Evolutionary conservation across 495 filamentous ascomycete species (phyloP).

Genomic region (Podospora fimiseda): DNA sequence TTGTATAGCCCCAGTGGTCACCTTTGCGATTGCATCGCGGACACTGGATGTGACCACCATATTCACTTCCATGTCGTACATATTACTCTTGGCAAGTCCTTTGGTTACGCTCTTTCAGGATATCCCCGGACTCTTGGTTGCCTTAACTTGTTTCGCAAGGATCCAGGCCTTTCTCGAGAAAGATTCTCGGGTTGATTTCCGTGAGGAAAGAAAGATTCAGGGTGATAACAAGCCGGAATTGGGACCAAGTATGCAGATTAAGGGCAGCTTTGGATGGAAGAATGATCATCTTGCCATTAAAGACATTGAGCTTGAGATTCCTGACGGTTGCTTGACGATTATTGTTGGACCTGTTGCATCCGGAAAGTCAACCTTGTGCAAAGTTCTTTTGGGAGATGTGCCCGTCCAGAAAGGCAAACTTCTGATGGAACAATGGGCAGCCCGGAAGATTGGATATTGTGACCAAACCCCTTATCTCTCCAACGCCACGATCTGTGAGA

Average conservation of each 20-base stretch:
- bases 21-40: conserved; percentile 36
- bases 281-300: conserved; percentile 28
- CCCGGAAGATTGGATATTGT: conserved; percentile 32
- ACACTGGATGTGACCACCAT: conserved; percentile 45
- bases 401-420: conserved; percentile 25
- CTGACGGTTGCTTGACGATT: conserved; percentile 26
- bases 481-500: conserved; percentile 37
- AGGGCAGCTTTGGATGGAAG: conserved; percentile 38
- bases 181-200: conserved; percentile 18
- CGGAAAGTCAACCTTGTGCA: conserved; percentile 39
- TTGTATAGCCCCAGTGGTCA: conserved; percentile 36
- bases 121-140: conserved; percentile 46
- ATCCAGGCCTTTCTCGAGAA: conserved; percentile 39
- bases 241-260: conserved; percentile 4
- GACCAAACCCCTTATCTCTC: conserved; percentile 38
- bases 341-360: conserved; percentile 38
- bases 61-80: conserved; percentile 59
- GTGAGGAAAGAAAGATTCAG: not conserved
- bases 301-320: conserved; percentile 32
- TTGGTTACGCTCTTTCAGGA: conserved; percentile 51
- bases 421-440: conserved; percentile 1
- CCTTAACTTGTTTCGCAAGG: conserved; percentile 51
- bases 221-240: conserved; percentile 4
- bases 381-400: conserved; percentile 29
- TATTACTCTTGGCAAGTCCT: conserved; percentile 52